phyloP scores from a whole-genome alignment of 352 stramenopile species.

The Globisporangium nodosum region DNA sequence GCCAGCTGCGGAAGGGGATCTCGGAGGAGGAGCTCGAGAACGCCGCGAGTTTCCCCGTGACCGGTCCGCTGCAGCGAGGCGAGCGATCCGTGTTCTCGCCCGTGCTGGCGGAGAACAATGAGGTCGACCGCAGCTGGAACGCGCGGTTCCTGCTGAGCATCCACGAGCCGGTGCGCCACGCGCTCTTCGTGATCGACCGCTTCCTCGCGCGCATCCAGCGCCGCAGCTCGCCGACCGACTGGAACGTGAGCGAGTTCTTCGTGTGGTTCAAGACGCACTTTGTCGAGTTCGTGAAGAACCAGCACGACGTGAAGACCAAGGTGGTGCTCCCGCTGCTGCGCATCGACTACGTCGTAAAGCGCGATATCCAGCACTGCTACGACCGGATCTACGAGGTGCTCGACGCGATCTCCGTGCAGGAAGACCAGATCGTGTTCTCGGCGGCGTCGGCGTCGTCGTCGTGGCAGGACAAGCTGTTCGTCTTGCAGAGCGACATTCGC shows the following conservation, averaged over 20 bases:
- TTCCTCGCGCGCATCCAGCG: constrained; percentile 62
- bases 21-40: constrained; percentile 37
- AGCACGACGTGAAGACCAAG: constrained; percentile 63
- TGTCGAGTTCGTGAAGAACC: constrained; percentile 67
- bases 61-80: constrained; percentile 27
- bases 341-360: constrained; percentile 53
- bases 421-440: constrained; percentile 44
- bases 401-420: constrained; percentile 47
- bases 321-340: constrained; percentile 62
- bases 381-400: constrained; percentile 58
- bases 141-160: constrained; percentile 68
- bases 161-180: constrained; percentile 76
- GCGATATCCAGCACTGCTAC: constrained; percentile 58
- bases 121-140: constrained; percentile 67
- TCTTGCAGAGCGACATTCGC: constrained; percentile 65
- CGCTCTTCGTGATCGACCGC: constrained; percentile 77
- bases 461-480: constrained; percentile 38
- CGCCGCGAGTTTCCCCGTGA: constrained; percentile 40
- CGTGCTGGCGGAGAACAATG: constrained; percentile 38
- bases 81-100: constrained; percentile 63
- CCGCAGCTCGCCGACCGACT: constrained; percentile 31
- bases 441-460: constrained; percentile 36
- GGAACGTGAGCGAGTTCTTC: constrained; percentile 71
- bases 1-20: constrained; percentile 24
- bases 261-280: constrained; percentile 78